Base-by-base conservation (phyloP, 129 eudicot species). In the Flaveria trinervia region DNA sequence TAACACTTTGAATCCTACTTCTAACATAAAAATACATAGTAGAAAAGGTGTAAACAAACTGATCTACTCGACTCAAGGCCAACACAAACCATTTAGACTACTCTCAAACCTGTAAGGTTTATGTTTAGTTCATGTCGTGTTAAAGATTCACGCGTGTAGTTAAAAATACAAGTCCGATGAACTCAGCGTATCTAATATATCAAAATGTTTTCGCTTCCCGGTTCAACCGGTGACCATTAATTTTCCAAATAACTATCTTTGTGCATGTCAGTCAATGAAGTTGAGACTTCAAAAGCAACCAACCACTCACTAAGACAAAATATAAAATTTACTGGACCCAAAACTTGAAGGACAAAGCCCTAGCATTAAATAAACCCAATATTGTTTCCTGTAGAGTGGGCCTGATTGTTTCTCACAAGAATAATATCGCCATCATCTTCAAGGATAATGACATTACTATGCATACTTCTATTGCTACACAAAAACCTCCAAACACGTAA, bases 371-470 rank as follows among this genome's bases (percentile, higher is more conserved):
- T 73, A 80, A 52, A 65, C 83, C 74, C 52, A 62, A 74, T 73
- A 20, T 17, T 46, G n/a, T 18, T n/a, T 57, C 1, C 46, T 8
- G 71, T 59, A 78, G 16, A 56, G 84, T 80, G 84, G 80, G 70
- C 84, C 84, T 46, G 3, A 36, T 36, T 36, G 51, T 54, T 62
- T 80, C 74, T 67, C 56, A 74, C 80, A 28, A 68, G 76, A 80
- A 80, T 80, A 74, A 74, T 56, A 74, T 80, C 70, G 57, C 55
- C 75, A 80, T 74, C 84, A 74, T 67, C 80, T 46, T 52, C 79
- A 70, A 74, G 65, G 80, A 80, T 70, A 80, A 68, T 48, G 84
- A 80, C 84, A 79, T 70, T 56, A 66, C 84, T 44, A 64, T 80
- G 83, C 70, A 73, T 54, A 55, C 83, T 73, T 73, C 79, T 65